Evolutionary conservation across 768 basidiomycete genomes (phyloP).

Genomic region (Cyclocybe cylindracea): DNA sequence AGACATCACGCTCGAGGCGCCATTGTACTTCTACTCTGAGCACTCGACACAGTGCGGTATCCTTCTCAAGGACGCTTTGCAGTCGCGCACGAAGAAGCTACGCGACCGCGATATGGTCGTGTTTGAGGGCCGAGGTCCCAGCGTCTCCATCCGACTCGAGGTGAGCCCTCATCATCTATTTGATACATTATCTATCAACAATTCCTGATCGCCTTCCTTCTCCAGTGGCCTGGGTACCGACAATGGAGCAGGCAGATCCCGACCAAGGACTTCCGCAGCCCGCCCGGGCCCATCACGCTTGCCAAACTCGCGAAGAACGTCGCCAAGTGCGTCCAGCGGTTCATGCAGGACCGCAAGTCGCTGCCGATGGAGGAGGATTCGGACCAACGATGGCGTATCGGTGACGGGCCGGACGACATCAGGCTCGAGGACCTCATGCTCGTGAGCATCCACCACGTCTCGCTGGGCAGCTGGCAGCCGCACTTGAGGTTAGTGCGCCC

Average conservation of each 20-base stretch:
- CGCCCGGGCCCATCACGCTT: constrained; percentile 75
- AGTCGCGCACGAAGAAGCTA: constrained; percentile 56
- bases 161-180: constrained; percentile 33
- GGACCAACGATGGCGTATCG: constrained; percentile 65
- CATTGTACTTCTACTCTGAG: constrained; percentile 63
- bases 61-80: constrained; percentile 62
- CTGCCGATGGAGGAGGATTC: constrained; percentile 58
- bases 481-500: constrained; percentile 62
- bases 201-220: neutral
- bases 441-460: constrained; percentile 81
- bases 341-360: constrained; percentile 42
- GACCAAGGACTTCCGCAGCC: constrained; percentile 77
- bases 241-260: constrained; percentile 83
- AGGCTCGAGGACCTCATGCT: constrained; percentile 67
- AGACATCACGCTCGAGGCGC: constrained; percentile 61
- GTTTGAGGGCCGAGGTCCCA: constrained; percentile 73
- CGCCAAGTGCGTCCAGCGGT: constrained; percentile 73
- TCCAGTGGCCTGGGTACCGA: constrained; percentile 79
- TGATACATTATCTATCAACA: neutral
- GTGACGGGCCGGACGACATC: constrained; percentile 50
- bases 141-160: constrained; percentile 78
- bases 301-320: constrained; percentile 80
- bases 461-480: constrained; percentile 82
- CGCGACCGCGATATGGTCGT: constrained; percentile 62
- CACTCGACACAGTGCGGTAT: constrained; percentile 61